phyloP scores from a whole-genome alignment of 768 basidiomycete genomes.

The Xerocomus spinulosus region DNA sequence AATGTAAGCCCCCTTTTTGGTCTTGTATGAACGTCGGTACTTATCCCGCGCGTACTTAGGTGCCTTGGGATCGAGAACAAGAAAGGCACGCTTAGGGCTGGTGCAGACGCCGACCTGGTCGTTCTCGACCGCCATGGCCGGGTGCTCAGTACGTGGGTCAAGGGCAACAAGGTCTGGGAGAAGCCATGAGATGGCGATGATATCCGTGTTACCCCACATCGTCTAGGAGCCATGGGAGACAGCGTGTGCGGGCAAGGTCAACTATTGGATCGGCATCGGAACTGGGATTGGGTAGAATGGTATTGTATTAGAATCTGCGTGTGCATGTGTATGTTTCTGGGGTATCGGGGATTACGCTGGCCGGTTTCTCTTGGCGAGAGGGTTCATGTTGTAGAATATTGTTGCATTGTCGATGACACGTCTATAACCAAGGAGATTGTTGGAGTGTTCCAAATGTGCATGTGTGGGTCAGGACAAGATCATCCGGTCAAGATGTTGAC shows the following conservation, averaged over 20 bases:
- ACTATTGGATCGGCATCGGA: neutral
- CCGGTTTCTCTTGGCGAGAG: too few species aligned
- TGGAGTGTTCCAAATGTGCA: too few species aligned
- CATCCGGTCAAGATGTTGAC: too few species aligned
- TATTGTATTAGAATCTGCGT: neutral
- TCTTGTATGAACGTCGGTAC: neutral
- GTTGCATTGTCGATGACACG: too few species aligned
- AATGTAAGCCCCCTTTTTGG: constrained; percentile 39
- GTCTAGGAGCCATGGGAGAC: neutral
- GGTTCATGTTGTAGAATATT: too few species aligned
- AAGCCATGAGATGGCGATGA: constrained; percentile 29
- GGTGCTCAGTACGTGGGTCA: constrained; percentile 72
- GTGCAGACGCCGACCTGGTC: constrained; percentile 83
- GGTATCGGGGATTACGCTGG: too few species aligned
- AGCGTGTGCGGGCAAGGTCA: neutral
- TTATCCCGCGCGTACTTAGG: constrained; percentile 29
- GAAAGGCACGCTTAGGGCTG: constrained; percentile 77
- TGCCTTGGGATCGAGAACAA: constrained; percentile 73
- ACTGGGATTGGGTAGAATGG: too few species aligned
- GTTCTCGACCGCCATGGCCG: constrained; percentile 66
- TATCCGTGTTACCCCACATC: neutral
- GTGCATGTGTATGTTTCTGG: neutral
- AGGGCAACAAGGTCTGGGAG: constrained; percentile 68
- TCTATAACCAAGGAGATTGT: too few species aligned
- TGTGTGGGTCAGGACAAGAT: too few species aligned